Evolutionary conservation across 1,139 yeast species (phyloP).

Genomic region (Kodamaea plutei): DNA sequence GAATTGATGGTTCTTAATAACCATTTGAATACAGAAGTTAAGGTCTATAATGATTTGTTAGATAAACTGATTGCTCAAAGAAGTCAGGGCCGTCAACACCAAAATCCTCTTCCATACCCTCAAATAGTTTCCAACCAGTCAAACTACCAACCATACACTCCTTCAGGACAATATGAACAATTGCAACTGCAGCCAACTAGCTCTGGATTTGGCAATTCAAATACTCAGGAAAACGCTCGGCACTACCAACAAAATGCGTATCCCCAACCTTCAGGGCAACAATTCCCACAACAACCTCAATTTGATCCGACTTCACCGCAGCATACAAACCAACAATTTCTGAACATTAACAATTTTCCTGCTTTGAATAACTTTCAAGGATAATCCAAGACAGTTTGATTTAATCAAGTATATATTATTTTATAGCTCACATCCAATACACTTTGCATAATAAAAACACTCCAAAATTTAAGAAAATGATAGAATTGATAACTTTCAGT

Average conservation of each 20-base stretch:
- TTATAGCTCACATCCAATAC: too few relatives aligned
- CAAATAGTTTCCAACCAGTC: conserved; percentile 1
- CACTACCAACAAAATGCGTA: not conserved
- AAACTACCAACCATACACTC: conserved; percentile 5
- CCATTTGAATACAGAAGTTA: conserved; percentile 64
- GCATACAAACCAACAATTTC: conserved; percentile 16
- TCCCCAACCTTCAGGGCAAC: not conserved
- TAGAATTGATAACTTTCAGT: too few relatives aligned
- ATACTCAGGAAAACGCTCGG: not conserved
- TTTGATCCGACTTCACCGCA: not conserved
- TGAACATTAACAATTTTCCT: conserved; percentile 30
- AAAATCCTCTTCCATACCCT: conserved; percentile 19
- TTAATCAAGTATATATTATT: too few relatives aligned
- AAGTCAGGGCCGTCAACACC: conserved; percentile 10
- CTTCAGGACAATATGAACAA: conserved; percentile 6
- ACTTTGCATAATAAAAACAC: too few relatives aligned
- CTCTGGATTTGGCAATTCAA: conserved; percentile 33
- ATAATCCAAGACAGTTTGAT: too few relatives aligned
- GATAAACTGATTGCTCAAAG: conserved; percentile 42
- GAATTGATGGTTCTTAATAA: conserved; percentile 69
- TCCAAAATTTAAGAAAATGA: too few relatives aligned
- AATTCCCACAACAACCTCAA: not conserved
- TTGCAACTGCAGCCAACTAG: conserved; percentile 33
- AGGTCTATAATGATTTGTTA: conserved; percentile 64
- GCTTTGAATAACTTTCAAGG: conserved; percentile 24